Conservation (phyloP, 2,329 filamentous ascomycete genomes). For the Onygenales sp. region DNA sequence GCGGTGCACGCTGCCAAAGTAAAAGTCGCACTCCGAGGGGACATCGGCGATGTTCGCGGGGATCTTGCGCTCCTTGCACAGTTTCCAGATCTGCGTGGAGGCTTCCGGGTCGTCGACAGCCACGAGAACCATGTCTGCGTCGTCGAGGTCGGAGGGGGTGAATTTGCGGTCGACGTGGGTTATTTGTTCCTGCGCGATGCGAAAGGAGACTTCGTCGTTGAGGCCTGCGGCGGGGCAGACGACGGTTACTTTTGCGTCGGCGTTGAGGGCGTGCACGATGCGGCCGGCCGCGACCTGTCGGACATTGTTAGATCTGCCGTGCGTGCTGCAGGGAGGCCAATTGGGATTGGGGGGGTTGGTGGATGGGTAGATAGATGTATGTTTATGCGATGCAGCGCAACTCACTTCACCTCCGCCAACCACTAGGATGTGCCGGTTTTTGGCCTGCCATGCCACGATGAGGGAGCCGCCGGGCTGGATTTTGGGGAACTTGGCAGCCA, state of each 20-base stretch:
- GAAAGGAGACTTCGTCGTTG: slow-evolving; percentile 78
- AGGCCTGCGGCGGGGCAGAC: slow-evolving; percentile 71
- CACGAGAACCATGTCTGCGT: slow-evolving; percentile 77
- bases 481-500: slow-evolving; percentile 52
- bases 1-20: slow-evolving; percentile 91
- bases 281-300: slow-evolving; percentile 84
- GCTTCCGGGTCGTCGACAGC: slow-evolving; percentile 88
- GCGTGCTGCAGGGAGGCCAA: not conserved
- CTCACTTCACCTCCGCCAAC: slow-evolving; percentile 89
- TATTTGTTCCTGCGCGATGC: slow-evolving; percentile 66
- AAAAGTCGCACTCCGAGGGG: slow-evolving; percentile 94
- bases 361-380: not conserved
- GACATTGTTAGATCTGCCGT: slow-evolving; percentile 5
- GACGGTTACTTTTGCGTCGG: slow-evolving; percentile 82
- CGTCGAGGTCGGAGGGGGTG: slow-evolving; percentile 74
- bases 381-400: slow-evolving; percentile 8
- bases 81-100: slow-evolving; percentile 84
- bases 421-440: slow-evolving; percentile 79
- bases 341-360: not conserved
- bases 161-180: slow-evolving; percentile 76
- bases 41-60: slow-evolving; percentile 96
- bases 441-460: slow-evolving; percentile 92
- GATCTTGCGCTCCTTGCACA: slow-evolving; percentile 76
- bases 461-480: slow-evolving; percentile 86
- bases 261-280: slow-evolving; percentile 88